A percentile compares a stretch with the other conserved stretches of the same genome.
Evolutionary conservation across 495 filamentous ascomycete genomes (phyloP).

Genomic region (Podospora conica): DNA sequence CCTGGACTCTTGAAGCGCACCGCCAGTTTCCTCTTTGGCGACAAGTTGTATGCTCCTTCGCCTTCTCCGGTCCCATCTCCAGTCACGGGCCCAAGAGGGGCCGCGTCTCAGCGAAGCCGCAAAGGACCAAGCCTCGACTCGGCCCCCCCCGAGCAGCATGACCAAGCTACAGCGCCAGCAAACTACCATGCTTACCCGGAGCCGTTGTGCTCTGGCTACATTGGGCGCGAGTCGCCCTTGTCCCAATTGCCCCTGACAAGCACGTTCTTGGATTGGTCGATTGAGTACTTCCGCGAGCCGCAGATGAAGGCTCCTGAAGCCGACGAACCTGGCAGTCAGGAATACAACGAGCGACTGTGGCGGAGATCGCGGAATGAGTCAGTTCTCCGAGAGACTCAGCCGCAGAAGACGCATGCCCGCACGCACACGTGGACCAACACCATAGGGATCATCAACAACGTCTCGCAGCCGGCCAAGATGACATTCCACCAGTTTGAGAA

Average conservation of each 20-base stretch:
- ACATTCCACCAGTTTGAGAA: constrained; percentile 97
- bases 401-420: constrained; percentile 79
- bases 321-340: constrained; percentile 92
- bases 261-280: constrained; percentile 88
- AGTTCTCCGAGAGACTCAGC: constrained; percentile 86
- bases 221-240: constrained; percentile 48
- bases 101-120: constrained; percentile 30
- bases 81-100: constrained; percentile 33
- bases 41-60: constrained; percentile 46
- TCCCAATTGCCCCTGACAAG: constrained; percentile 70
- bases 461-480: constrained; percentile 82
- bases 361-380: constrained; percentile 85
- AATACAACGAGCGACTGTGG: constrained; percentile 96
- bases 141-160: constrained; percentile 69
- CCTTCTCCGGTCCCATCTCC: constrained; percentile 31
- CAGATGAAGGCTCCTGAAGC: constrained; percentile 96
- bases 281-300: constrained; percentile 97
- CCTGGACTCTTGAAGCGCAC: constrained; percentile 46
- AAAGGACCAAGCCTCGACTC: constrained; percentile 59
- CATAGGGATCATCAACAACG: constrained; percentile 74
- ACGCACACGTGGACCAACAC: constrained; percentile 77
- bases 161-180: constrained; percentile 58
- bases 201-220: constrained; percentile 68
- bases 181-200: constrained; percentile 70
- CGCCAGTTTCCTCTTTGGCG: constrained; percentile 49